Evolutionary conservation across 176 grass and related monocot genomes (phyloP).

Genomic region (Ensete glaucum): DNA sequence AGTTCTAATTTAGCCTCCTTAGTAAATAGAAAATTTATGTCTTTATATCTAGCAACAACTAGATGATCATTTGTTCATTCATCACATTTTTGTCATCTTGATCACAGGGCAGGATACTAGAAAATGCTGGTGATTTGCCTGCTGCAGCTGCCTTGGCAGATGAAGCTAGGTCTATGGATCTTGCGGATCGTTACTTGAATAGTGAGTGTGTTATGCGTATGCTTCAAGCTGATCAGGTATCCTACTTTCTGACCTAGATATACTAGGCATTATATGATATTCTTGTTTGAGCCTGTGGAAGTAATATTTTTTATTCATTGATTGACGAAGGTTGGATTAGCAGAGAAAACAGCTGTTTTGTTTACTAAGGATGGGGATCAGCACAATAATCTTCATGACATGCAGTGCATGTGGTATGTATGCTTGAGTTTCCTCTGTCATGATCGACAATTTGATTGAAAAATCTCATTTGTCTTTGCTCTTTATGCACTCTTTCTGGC

Average conservation of each 20-base stretch:
- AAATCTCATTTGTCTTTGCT: constrained; percentile 6
- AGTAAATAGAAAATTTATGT: too few species aligned
- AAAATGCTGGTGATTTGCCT: constrained; percentile 76
- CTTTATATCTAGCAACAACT: not conserved
- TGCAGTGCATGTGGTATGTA: constrained; percentile 97
- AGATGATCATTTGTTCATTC: not conserved
- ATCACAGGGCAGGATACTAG: constrained; percentile 82
- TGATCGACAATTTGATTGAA: not conserved
- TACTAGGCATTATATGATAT: not conserved
- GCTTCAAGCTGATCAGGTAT: constrained; percentile 98
- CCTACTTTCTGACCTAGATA: not conserved
- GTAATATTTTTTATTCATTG: constrained; percentile 8
- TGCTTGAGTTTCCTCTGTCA: not conserved
- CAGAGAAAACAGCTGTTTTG: constrained; percentile 94
- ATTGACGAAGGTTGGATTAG: constrained; percentile 63
- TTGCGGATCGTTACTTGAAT: constrained; percentile 97
- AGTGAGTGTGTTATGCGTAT: constrained; percentile 97
- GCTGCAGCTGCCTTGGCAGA: constrained; percentile 82
- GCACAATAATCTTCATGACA: constrained; percentile 99
- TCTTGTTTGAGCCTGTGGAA: not conserved
- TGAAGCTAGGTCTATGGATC: constrained; percentile 98
- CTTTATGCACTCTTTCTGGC: constrained; percentile 12
- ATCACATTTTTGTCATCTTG: not conserved
- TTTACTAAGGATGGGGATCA: constrained; percentile 99
- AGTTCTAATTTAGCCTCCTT: too few species aligned